Evolutionary conservation across 2,329 filamentous ascomycete genomes (phyloP).

Genomic region (Apiospora malaysiana): DNA sequence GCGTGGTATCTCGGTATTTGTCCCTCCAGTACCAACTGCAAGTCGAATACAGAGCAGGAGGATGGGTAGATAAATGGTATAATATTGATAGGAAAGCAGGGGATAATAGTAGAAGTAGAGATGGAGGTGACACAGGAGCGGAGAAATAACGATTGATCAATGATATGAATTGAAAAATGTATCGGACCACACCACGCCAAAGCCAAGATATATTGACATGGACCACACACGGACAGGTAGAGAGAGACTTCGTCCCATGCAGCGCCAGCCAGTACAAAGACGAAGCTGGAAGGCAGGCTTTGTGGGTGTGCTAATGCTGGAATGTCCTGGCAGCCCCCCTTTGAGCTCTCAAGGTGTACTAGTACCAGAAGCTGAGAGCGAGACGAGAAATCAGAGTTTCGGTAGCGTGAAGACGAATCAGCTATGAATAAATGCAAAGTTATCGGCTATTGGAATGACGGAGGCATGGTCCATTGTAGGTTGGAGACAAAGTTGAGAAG

Average conservation of each 20-base stretch:
- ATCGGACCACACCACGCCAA: conserved; percentile 19
- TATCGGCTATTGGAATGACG: conserved; percentile 2
- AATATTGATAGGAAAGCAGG: not conserved
- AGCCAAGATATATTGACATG: conserved; percentile 8
- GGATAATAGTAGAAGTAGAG: not conserved
- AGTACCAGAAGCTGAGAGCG: not conserved
- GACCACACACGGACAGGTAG: not conserved
- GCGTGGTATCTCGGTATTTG: not conserved
- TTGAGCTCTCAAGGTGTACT: conserved; percentile 8
- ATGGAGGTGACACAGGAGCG: conserved; percentile 12
- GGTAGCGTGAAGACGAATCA: conserved; percentile 9
- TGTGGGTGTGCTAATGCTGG: not conserved
- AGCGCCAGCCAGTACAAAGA: conserved; percentile 13
- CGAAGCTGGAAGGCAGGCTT: not conserved
- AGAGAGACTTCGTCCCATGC: not conserved
- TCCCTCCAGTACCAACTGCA: not conserved
- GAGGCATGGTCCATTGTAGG: conserved; percentile 1
- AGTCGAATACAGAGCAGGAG: not conserved
- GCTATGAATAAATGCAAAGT: conserved; percentile 18
- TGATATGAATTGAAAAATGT: conserved; percentile 7
- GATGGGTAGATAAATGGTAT: not conserved
- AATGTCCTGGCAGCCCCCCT: not conserved
- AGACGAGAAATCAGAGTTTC: conserved; percentile 3
- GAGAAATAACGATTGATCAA: conserved; percentile 21
- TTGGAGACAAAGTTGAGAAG: conserved; percentile 2